Base-by-base conservation (phyloP, 176 grass and related monocot species). In the Phyllostachys edulis region DNA sequence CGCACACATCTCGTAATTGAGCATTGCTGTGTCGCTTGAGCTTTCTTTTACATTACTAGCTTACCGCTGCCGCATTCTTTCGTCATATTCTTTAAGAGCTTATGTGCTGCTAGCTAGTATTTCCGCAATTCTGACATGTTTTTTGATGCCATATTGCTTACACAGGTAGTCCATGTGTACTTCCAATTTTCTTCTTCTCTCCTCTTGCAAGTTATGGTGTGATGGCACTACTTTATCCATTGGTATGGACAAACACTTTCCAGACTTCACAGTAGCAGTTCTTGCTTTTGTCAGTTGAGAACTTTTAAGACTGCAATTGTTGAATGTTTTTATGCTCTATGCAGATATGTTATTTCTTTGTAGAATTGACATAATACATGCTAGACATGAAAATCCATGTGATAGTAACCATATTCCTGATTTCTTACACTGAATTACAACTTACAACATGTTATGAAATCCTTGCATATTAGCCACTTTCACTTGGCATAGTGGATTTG, bases 151-250 rank as follows among this genome's bases (percentile, higher is more conserved):
- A 55, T 77, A 67, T 46, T 80, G 49, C 66, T 73, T 87, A 63
- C 56, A 38, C 88, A 95, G 96, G 93, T 80, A 93, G 93, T 69
- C 91, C 87, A 15, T 99, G 92, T 39, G 93, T 99, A 45, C 86
- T 99, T 82, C 87, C 96, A 37, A 80, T 85, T 86, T 90, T 99
- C 86, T 96, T 99, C 85, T 89, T 99, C 45, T 94, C 93, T 86
- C 86, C 87, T 41, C 93, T 96, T 87, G 85, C 86, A 63, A 94
- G 93, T 79, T 92, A 95, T 89, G 96, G 91, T 78, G 84, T 96
- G 63, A 92, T 99, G 82, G 96, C 89, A 77, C 89, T 99, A 75
- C 93, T 99, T 71, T 99, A 99, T 82, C 96, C 96, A 18, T 82
- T 99, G 89, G 96, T 99, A 99, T 9, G 89, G 24, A 65, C 38